Base-by-base conservation (phyloP, 106 monocot species). In the Xerophyta viscosa region DNA sequence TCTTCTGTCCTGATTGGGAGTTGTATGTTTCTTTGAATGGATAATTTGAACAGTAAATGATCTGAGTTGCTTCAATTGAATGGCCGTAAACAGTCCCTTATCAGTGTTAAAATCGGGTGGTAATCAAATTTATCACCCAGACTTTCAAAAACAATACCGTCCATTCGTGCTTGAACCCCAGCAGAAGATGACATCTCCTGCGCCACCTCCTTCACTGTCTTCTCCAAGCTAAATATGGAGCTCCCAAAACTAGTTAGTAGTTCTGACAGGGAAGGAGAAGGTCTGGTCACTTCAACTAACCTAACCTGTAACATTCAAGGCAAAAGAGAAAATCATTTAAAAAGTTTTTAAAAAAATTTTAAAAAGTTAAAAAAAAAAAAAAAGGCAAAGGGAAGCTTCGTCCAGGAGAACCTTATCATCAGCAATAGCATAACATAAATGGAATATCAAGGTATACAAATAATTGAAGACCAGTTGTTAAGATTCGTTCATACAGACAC, bases 111-210 rank as follows among this genome's bases (percentile, higher is more conserved):
- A 24, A 91, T 61, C 1, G 71, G 71, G 37, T 65, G 56, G 17
- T 24, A 36, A 59, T 66, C 42, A 14, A 55, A 37, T 46, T 48
- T 15, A 63, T 64, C 56, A 17, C 30, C 74, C 48, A 69, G 48
- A 19, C 69, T 72, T 66, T 91, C 86, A 56, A 91, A 86, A 23
- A 86, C 29, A 29, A 78, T 73, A 15, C 77, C 78, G 49, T 86
- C 91, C 65, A 86, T 76, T 73, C 82, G 80, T 19, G 91, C 82
- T 64, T 91, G 91, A 53, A 91, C 72, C 4, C 69, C 81, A 48
- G 37, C 41, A 6, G 54, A 63, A 18, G 67, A 61, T 27, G 65
- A 27, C 24, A 80, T 10, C 22, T 81, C 80, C 33, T 73, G 69
- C 39, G 86, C 24, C 47, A 79, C 60, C 50, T 62, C 74, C 61